A percentile compares a stretch with the other conserved stretches of the same genome.
Conservation (phyloP, 768 basidiomycete species). For the Sarcodon sp. region DNA sequence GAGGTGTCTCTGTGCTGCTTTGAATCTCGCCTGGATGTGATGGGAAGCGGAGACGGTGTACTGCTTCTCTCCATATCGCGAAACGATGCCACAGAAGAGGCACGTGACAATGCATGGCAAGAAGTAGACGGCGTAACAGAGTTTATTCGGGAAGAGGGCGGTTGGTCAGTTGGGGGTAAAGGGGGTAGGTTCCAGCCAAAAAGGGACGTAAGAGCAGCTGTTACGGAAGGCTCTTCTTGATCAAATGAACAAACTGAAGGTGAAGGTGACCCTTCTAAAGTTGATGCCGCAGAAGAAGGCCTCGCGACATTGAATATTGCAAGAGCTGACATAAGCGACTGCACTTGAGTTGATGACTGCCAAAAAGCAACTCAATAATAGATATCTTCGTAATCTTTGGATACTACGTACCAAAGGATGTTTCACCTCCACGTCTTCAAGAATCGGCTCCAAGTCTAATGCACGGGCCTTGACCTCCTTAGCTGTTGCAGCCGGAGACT, state of each 20-base stretch:
- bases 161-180: slow-evolving; percentile 5
- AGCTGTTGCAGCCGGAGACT: slow-evolving; percentile 50
- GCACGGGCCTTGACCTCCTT: slow-evolving; percentile 49
- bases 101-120: slow-evolving; percentile 19
- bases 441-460: slow-evolving; percentile 31
- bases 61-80: slow-evolving; percentile 1
- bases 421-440: slow-evolving; percentile 44
- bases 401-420: slow-evolving; percentile 53
- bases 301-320: slow-evolving; percentile 2
- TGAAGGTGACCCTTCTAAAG: slow-evolving; percentile 11
- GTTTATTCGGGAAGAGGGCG: slow-evolving; percentile 13
- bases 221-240: slow-evolving; percentile 19
- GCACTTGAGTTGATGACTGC: slow-evolving; percentile 47
- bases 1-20: slow-evolving; percentile 26
- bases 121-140: slow-evolving; percentile 15
- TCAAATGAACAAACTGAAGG: not conserved
- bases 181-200: slow-evolving; percentile 36
- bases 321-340: slow-evolving; percentile 26
- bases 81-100: slow-evolving; percentile 17
- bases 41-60: slow-evolving; percentile 8
- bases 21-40: not conserved
- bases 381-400: not conserved
- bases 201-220: slow-evolving; percentile 27
- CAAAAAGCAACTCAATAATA: slow-evolving; percentile 1
- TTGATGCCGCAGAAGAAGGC: slow-evolving; percentile 15